phyloP scores from a whole-genome alignment of 768 basidiomycete species.

The Lactarius hengduanensis region DNA sequence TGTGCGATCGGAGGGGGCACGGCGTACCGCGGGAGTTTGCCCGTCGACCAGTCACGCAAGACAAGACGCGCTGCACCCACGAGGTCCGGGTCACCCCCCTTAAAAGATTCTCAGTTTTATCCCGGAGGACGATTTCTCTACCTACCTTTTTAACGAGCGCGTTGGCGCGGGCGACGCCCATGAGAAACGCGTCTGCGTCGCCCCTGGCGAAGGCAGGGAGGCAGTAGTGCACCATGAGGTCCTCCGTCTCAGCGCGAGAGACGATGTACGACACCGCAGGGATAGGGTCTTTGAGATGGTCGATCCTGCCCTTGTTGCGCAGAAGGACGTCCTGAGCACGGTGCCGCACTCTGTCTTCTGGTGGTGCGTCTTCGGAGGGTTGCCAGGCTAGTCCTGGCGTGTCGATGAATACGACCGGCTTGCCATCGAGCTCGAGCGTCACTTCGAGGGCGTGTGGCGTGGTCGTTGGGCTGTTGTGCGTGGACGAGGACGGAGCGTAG shows the following conservation, averaged over 20 bases:
- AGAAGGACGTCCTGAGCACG: constrained; percentile 74
- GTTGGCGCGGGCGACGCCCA: constrained; percentile 70
- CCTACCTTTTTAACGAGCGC: constrained; percentile 75
- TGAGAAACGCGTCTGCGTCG: constrained; percentile 70
- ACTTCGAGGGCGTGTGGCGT: constrained; percentile 67
- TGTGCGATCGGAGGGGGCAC: constrained; percentile 41
- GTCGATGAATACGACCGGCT: constrained; percentile 68
- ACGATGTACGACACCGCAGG: constrained; percentile 65
- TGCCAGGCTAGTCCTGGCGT: constrained; percentile 81
- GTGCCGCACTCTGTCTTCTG: constrained; percentile 38
- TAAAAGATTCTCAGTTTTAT: constrained; percentile 10
- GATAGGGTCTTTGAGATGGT: constrained; percentile 75
- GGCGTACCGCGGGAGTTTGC: constrained; percentile 72
- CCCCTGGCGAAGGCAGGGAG: constrained; percentile 75
- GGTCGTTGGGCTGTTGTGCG: constrained; percentile 61
- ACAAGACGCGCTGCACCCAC: constrained; percentile 74
- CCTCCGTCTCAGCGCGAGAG: constrained; percentile 64
- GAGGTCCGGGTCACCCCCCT: constrained; percentile 74
- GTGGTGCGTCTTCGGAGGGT: constrained; percentile 38
- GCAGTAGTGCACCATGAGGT: constrained; percentile 87
- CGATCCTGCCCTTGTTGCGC: constrained; percentile 77
- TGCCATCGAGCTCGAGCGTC: constrained; percentile 46
- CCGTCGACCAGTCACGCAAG: constrained; percentile 80
- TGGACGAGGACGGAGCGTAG: constrained; percentile 49
- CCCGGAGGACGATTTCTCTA: too few relatives aligned